Conservation (phyloP, 345 rosid species). For the Salix viminalis region DNA sequence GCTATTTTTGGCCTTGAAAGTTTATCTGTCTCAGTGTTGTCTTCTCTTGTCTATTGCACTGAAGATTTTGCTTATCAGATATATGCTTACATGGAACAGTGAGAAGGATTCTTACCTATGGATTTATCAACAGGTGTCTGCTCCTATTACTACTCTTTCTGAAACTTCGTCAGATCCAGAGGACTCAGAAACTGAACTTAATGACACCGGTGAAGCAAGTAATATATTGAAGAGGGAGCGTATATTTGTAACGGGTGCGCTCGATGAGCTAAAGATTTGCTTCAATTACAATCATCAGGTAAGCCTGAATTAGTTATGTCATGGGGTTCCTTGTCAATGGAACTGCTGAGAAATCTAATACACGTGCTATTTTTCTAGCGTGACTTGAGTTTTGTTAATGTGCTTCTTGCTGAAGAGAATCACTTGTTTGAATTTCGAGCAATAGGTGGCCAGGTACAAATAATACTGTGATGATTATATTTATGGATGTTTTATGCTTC, state of each 20-base stretch:
- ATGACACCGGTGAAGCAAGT: constrained; percentile 31
- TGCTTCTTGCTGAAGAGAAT: constrained; percentile 76
- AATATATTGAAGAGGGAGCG: constrained; percentile 51
- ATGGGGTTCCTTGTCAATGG: constrained; percentile 12
- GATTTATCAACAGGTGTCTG: constrained; percentile 57
- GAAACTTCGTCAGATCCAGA: constrained; percentile 83
- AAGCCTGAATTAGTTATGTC: constrained; percentile 18
- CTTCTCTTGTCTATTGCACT: background rate
- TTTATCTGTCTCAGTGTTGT: background rate
- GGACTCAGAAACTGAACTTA: constrained; percentile 58
- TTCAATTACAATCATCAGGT: constrained; percentile 69
- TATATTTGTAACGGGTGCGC: constrained; percentile 74
- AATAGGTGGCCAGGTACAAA: constrained; percentile 81
- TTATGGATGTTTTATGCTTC: constrained; percentile 13
- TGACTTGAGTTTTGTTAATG: constrained; percentile 54
- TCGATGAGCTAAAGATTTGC: constrained; percentile 82
- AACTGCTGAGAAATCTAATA: constrained; percentile 30
- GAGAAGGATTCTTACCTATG: background rate
- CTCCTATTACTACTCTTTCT: constrained; percentile 74
- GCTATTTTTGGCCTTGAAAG: background rate
- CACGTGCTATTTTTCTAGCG: constrained; percentile 36
- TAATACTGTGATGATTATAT: constrained; percentile 4
- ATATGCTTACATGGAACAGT: background rate
- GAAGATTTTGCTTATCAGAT: background rate
- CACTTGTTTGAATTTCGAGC: constrained; percentile 82